Evolutionary conservation across 1,139 yeast genomes (phyloP).

Genomic region (Yamadazyma trypodendri): DNA sequence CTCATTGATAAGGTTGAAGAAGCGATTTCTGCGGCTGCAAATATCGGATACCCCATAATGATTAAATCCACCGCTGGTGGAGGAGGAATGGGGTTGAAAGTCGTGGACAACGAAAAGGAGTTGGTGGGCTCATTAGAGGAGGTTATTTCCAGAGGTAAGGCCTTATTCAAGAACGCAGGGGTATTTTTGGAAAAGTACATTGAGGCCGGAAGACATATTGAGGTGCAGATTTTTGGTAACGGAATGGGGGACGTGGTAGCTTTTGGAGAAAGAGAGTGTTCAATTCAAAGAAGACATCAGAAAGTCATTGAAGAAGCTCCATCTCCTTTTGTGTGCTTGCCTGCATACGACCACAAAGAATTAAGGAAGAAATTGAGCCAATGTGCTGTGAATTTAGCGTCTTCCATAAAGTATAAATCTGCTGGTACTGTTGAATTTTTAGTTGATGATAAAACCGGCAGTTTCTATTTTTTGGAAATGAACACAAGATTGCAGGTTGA

Average conservation of each 20-base stretch:
- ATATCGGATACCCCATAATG: constrained; percentile 47
- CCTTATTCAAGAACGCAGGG: constrained; percentile 42
- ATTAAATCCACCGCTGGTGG: constrained; percentile 54
- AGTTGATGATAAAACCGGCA: constrained; percentile 30
- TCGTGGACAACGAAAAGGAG: constrained; percentile 32
- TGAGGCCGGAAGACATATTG: constrained; percentile 44
- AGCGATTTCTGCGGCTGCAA: constrained; percentile 29
- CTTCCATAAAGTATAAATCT: constrained; percentile 29
- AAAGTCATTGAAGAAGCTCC: constrained; percentile 52
- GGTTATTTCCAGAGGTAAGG: constrained; percentile 41
- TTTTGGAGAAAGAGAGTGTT: constrained; percentile 48
- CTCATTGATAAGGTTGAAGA: constrained; percentile 32
- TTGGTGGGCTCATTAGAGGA: constrained; percentile 31
- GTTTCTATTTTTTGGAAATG: constrained; percentile 32
- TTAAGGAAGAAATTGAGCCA: constrained; percentile 20
- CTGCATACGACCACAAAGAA: constrained; percentile 11
- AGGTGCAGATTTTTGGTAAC: constrained; percentile 48
- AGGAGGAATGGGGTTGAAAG: constrained; percentile 52
- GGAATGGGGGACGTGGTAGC: constrained; percentile 42
- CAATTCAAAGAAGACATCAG: constrained; percentile 49
- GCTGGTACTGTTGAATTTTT: constrained; percentile 39
- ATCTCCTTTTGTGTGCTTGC: constrained; percentile 27
- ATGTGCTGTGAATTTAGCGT: constrained; percentile 27
- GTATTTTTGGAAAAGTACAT: constrained; percentile 46
- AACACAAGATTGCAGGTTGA: constrained; percentile 39